These are phyloP conservation scores for Fusarium penzigii DNA, from an alignment of 2,329 filamentous ascomycete species.

Conservation along the genomic window DNA sequence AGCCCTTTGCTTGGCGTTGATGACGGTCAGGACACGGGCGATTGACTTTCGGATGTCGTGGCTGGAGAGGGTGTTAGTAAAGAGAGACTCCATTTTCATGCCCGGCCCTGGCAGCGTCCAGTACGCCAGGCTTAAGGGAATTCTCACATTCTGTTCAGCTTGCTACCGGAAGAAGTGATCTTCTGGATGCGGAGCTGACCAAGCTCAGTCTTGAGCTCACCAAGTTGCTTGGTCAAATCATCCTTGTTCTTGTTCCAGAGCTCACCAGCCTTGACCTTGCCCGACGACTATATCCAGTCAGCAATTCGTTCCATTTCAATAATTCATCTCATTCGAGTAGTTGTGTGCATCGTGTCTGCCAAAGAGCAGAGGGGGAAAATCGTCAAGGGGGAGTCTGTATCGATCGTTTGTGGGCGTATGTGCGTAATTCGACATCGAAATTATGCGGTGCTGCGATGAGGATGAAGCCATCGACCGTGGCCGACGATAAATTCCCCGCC, in stretches of 20 bases:
- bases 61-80: conserved; percentile 47
- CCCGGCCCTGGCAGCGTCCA: no score
- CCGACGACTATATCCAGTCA: conserved; percentile 45
- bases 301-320: conserved; percentile 23
- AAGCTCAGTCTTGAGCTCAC: conserved; percentile 94
- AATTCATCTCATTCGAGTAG: conserved; percentile 7
- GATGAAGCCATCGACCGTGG: not conserved
- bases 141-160: conserved; percentile 95
- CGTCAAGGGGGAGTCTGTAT: conserved; percentile 14
- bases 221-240: conserved; percentile 92
- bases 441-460: conserved; percentile 15
- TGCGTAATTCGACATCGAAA: conserved; percentile 16
- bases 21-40: conserved; percentile 97
- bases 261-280: conserved; percentile 89
- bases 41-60: conserved; percentile 99
- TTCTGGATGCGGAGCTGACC: conserved; percentile 97
- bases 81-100: not conserved
- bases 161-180: conserved; percentile 91
- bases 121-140: not conserved
- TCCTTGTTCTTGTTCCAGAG: conserved; percentile 99
- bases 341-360: conserved; percentile 7
- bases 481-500: conserved; percentile 18
- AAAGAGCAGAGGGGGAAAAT: conserved; percentile 7
- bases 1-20: conserved; percentile 98
- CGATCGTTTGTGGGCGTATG: conserved; percentile 20